Base-by-base conservation (phyloP, 305 asterid species). In the Andrographis paniculata region DNA sequence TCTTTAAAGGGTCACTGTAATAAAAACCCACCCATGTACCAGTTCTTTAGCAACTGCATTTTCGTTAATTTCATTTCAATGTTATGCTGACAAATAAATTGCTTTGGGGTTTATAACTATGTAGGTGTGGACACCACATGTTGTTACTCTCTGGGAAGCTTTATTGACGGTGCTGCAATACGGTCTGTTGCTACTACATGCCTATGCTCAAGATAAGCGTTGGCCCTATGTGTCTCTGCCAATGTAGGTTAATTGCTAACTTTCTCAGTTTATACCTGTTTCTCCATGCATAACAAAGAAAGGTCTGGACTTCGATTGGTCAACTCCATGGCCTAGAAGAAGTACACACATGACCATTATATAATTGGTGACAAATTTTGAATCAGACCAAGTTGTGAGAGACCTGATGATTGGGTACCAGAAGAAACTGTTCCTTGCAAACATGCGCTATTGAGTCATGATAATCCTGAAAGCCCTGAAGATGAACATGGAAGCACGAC, bases 341-440 rank as follows among this genome's bases (percentile, higher is more conserved):
- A n/a, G n/a, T n/a, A n/a, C n/a, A n/a, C n/a, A n/a, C n/a, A n/a
- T n/a, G n/a, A n/a, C n/a, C n/a, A n/a, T n/a, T n/a, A n/a, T n/a
- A n/a, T n/a, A n/a, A n/a, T n/a, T n/a, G n/a, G 38, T 33, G 38
- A 33, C 38, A 33, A 6, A 6, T 11, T 33, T 33, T 33, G 12
- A 55, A 44, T 22, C 48, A 89, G 98, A 52, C 61, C 50, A 61
- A 78, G 92, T 66, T 65, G 62, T 23, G 86, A 82, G 69, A 82
- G 98, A 69, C 96, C 98, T 0, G 87, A 71, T 62, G 98, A 89
- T 5, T 86, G 98, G 96, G 95, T 82, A 53, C 98, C 98, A 24
- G 69, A 62, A 33, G 83, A 82, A 64, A 42, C 40, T 69, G 65
- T 67, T 55, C 44, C 53, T 20, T 13, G 39, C 58, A 45, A 10